Base-by-base conservation (phyloP, 306 rosid species). In the Boehmeria nivea region DNA sequence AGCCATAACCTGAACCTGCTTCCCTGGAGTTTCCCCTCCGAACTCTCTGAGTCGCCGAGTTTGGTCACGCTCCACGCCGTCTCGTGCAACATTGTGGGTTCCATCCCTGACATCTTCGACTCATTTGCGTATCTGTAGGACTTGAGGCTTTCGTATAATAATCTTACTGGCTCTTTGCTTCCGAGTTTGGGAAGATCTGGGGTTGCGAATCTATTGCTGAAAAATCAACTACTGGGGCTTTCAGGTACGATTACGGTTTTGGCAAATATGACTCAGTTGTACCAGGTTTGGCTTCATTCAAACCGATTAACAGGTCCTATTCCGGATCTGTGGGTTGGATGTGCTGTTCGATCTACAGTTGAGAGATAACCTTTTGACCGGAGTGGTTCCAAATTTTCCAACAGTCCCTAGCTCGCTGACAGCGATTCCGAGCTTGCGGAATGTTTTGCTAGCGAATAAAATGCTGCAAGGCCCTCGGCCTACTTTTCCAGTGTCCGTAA, bases 251-350 rank as follows among this genome's bases (percentile, higher is more conserved):
- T 89, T 26, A 72, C 59, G 0, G 74, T 86, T n/a, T 43, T 89
- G 7, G 55, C 81, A 0, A 79, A 78, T 3, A 83, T 89, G 94
- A 69, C 78, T 6, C 59, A 54, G 60, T 60, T 86, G 67, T 12
- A 31, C 46, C 94, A 86, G 72, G 86, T 66, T 1, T 86, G 97
- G 97, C 83, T 89, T 22, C 89, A 86, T 0, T 68, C 70, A 56
- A 88, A 88, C 46, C 75, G 48, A 36, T 86, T 89, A 69, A 71
- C 76, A 0, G 89, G 89, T 27, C 66, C 72, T 19, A 79, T 88
- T 48, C 89, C 96, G 0, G 82, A 88, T 49, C 48, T 84, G 42
- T 77, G 89, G 0, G 64, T 82, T 83, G 25, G 60, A 24, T 4
- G 2, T 9, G 48, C 52, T 88, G 66, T 66, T 60, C 27, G 88